Evolutionary conservation across 805 yeast species (phyloP).

Genomic region (Saturnispora hagleri): DNA sequence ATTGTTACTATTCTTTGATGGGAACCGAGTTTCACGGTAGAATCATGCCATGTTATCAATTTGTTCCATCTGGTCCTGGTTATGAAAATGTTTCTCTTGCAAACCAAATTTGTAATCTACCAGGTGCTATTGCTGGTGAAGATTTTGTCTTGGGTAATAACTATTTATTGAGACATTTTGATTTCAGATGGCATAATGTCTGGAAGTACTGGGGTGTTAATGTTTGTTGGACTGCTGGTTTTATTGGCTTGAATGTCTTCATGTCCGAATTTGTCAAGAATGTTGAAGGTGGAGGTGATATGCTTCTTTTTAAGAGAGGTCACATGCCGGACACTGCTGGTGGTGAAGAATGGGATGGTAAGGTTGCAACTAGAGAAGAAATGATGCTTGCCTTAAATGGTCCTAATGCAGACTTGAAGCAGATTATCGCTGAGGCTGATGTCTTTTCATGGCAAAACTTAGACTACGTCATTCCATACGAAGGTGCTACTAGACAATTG

Average conservation of each 20-base stretch:
- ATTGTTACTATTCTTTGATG: slow-evolving; percentile 44
- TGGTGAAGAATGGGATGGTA: slow-evolving; percentile 37
- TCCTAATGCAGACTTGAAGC: slow-evolving; percentile 27
- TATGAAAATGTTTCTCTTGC: slow-evolving; percentile 34
- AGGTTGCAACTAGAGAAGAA: slow-evolving; percentile 24
- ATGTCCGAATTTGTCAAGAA: slow-evolving; percentile 28
- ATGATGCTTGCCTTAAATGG: slow-evolving; percentile 23
- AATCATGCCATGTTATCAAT: slow-evolving; percentile 39
- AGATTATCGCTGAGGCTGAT: slow-evolving; percentile 39
- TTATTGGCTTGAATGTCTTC: slow-evolving; percentile 25
- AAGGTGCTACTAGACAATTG: slow-evolving; percentile 32
- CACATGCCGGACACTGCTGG: slow-evolving; percentile 20
- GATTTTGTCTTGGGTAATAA: slow-evolving; percentile 27
- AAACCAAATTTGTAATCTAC: slow-evolving; percentile 39
- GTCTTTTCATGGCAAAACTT: slow-evolving; percentile 55
- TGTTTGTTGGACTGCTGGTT: slow-evolving; percentile 38
- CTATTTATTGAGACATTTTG: slow-evolving; percentile 26
- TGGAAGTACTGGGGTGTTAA: slow-evolving; percentile 42
- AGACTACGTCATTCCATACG: slow-evolving; percentile 45
- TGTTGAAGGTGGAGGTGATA: slow-evolving; percentile 27
- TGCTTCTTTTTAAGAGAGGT: slow-evolving; percentile 37
- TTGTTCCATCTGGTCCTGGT: slow-evolving; percentile 47
- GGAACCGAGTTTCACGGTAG: slow-evolving; percentile 48
- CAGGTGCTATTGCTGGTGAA: slow-evolving; percentile 35
- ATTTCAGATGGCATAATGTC: slow-evolving; percentile 32